phyloP scores from a whole-genome alignment of 139 green algal species.

The Asterochloris erici region DNA sequence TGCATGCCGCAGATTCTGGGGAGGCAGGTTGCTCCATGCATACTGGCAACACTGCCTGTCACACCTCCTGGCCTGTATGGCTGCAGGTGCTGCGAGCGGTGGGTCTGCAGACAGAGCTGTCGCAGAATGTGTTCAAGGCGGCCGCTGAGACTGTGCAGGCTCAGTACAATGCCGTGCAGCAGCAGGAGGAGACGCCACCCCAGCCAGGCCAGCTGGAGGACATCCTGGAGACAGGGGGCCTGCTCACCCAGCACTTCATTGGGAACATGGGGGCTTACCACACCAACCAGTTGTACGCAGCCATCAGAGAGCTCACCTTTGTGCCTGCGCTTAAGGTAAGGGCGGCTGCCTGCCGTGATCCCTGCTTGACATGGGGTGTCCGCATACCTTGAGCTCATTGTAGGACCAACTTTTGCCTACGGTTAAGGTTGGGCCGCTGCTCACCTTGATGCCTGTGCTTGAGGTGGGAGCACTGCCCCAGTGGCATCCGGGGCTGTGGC shows the following conservation, averaged over 20 bases:
- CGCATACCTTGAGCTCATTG: too few species aligned
- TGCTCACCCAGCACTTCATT: conserved; percentile 16
- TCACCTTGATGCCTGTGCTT: too few species aligned
- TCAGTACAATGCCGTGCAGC: neutral
- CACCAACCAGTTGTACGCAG: neutral
- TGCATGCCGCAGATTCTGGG: neutral
- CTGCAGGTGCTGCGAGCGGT: conserved; percentile 32
- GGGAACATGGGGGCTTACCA: neutral
- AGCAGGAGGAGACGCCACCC: neutral
- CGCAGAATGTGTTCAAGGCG: conserved; percentile 25
- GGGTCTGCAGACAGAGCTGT: conserved; percentile 27
- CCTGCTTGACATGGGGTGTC: too few species aligned
- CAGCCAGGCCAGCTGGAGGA: neutral
- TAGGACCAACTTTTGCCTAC: too few species aligned
- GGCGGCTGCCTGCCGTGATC: neutral
- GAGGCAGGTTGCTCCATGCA: too few species aligned
- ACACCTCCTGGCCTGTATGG: too few species aligned
- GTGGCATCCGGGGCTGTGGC: too few species aligned
- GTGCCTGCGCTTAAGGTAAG: conserved; percentile 27
- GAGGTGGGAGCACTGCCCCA: too few species aligned
- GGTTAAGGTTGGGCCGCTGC: too few species aligned
- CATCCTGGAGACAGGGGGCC: neutral
- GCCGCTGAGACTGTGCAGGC: conserved; percentile 33
- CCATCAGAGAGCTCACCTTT: conserved; percentile 11
- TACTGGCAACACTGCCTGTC: too few species aligned